Conservation (phyloP, 352 stramenopile genomes). For the Plasmopara halstedii region DNA sequence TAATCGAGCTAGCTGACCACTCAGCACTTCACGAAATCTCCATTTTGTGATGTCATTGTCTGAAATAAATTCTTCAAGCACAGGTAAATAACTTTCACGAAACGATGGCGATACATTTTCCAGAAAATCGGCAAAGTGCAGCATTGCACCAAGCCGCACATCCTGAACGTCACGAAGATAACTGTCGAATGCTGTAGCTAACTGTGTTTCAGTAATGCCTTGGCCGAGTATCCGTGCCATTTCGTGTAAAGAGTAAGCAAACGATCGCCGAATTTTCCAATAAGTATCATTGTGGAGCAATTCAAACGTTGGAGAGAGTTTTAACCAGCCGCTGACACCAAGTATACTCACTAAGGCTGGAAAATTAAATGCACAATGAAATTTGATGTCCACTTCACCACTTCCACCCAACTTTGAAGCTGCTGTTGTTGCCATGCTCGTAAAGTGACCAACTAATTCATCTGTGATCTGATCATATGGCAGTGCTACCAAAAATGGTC, state of each 20-base stretch:
- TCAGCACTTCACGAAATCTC: slow-evolving; percentile 72
- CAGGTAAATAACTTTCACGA: slow-evolving; percentile 72
- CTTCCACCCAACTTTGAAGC: slow-evolving; percentile 54
- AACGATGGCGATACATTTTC: slow-evolving; percentile 55
- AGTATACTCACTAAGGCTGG: slow-evolving; percentile 83
- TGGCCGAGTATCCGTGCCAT: slow-evolving; percentile 72
- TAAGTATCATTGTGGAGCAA: slow-evolving; percentile 70
- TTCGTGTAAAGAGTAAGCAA: slow-evolving; percentile 90
- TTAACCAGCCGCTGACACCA: slow-evolving; percentile 53
- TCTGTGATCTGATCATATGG: slow-evolving; percentile 77
- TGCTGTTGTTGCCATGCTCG: slow-evolving; percentile 70
- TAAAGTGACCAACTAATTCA: slow-evolving; percentile 74
- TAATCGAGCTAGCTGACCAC: slow-evolving; percentile 61
- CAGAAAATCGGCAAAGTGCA: slow-evolving; percentile 84
- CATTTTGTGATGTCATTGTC: slow-evolving; percentile 77
- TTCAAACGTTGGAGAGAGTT: slow-evolving; percentile 78
- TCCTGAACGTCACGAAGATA: slow-evolving; percentile 80
- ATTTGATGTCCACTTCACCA: slow-evolving; percentile 83
- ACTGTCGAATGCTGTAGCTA: slow-evolving; percentile 75
- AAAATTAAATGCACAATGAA: slow-evolving; percentile 90
- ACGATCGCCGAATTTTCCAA: slow-evolving; percentile 88
- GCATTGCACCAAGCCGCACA: slow-evolving; percentile 74
- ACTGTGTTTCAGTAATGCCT: slow-evolving; percentile 68
- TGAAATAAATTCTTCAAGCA: slow-evolving; percentile 62
- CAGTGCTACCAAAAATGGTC: slow-evolving; percentile 72